Base-by-base conservation (phyloP, 345 rosid genomes). In the Mallotus nudiflorus region DNA sequence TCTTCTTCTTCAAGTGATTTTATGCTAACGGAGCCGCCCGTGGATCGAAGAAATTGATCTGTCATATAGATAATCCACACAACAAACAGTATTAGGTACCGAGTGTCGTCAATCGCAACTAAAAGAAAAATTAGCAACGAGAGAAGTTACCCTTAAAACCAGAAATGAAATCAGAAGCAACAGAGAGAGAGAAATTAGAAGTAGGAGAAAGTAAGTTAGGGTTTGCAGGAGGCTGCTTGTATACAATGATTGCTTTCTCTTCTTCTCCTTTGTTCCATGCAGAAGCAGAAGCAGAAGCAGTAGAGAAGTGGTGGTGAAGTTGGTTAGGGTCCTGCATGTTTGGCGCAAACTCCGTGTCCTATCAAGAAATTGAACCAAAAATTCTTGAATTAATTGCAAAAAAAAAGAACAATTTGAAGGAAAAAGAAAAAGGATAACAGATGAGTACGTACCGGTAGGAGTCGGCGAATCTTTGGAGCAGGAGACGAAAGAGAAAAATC, bases 401-500 rank as follows among this genome's bases (percentile, higher is more conserved):
- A 19, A n/a, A 33, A 33, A 33, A 3, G 37, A 33, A 33, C 37
- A 33, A 33, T 33, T 16, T 7, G 16, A 11, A 39, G 2, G 10
- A n/a, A 57, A 40, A 16, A 37, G 1, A 20, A 27, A 18, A 11
- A 25, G 20, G 27, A 2, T n/a, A 15, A 25, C 10, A 44, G 42
- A 54, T 45, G 28, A 20, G 3, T 2, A 5, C n/a, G 16, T 7
- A 16, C 5, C 13, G 20, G 3, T 75, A 91, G 94, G 87, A 90
- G 81, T 24, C 96, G 93, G 58, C 95, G 93, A 74, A 88, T 89
- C 78, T 90, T 92, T 24, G 78, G 71, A 39, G 93, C 90, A 5
- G 95, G 98, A 58, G 96, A 84, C 51, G 92, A 87, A 22, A 88
- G 85, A 14, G 92, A 86, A 78, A 92, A 92, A 73, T 92, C 91